Conservation (phyloP, 108 stramenopile genomes). For the Fragilaria crotonensis region DNA sequence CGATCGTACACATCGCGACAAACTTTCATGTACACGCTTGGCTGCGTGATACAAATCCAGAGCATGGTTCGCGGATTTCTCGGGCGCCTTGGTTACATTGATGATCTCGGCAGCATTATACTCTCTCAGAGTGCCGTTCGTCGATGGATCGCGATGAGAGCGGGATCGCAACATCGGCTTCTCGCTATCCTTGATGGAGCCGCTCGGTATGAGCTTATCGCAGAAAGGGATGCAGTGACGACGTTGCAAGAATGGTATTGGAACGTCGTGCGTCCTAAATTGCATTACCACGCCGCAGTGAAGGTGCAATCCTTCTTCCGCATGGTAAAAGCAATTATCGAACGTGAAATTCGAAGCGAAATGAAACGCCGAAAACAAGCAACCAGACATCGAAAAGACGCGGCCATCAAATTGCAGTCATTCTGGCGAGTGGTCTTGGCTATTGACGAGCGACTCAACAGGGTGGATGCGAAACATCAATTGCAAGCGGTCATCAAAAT, state of each 20-base stretch:
- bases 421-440: background rate
- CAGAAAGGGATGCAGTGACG: conserved; percentile 8
- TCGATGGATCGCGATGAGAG: conserved; percentile 36
- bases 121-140: conserved; percentile 60
- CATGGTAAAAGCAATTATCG: conserved; percentile 56
- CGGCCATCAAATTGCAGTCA: background rate
- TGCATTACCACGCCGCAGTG: conserved; percentile 44
- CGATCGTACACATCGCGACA: conserved; percentile 10
- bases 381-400: conserved; percentile 28
- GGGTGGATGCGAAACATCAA: background rate
- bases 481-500: background rate
- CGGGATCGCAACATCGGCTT: background rate
- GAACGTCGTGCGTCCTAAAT: background rate
- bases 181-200: background rate
- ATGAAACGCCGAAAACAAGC: conserved; percentile 28
- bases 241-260: conserved; percentile 13
- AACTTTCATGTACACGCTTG: background rate
- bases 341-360: conserved; percentile 32
- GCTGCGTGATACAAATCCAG: conserved; percentile 69
- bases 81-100: conserved; percentile 49
- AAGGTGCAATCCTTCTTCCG: conserved; percentile 67
- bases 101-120: conserved; percentile 66
- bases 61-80: conserved; percentile 62
- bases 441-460: background rate
- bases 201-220: conserved; percentile 13